phyloP scores from a whole-genome alignment of 2,329 filamentous ascomycete genomes.

The Lachnellula hyalina region DNA sequence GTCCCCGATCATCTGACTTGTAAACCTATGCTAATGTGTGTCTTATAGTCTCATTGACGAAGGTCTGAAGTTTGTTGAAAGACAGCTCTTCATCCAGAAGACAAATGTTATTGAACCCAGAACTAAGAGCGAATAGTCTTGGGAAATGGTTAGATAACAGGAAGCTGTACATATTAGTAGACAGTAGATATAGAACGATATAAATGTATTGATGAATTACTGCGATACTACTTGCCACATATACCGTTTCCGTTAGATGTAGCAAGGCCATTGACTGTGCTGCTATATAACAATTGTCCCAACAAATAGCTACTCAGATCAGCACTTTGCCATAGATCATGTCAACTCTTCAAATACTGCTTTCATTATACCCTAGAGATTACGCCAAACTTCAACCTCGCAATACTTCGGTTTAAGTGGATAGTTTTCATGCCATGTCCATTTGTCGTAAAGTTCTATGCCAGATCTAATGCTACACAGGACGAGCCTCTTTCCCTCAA shows the following conservation, averaged over 20 bases:
- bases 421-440: conserved; percentile 12
- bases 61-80: conserved; percentile 58
- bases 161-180: conserved; percentile 23
- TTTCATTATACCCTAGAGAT: no score
- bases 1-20: not conserved
- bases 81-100: conserved; percentile 41
- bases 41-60: conserved; percentile 59
- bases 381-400: not conserved
- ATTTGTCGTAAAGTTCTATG: conserved; percentile 18
- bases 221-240: no score
- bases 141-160: not conserved
- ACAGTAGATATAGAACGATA: conserved; percentile 23
- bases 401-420: not conserved
- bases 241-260: no score
- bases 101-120: conserved; percentile 21
- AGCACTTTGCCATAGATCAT: no score
- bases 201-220: conserved; percentile 4
- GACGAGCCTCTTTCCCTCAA: conserved; percentile 6
- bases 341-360: no score
- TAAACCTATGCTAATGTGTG: conserved; percentile 10
- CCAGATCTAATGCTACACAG: conserved; percentile 27
- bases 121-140: conserved; percentile 29
- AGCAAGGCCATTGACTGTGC: not conserved
- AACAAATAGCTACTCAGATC: no score
- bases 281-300: no score